Percentiles rank a stretch among this genome's conserved stretches.
Conservation (phyloP, 257 asterid genomes). For the Solanum pinnatisectum region DNA sequence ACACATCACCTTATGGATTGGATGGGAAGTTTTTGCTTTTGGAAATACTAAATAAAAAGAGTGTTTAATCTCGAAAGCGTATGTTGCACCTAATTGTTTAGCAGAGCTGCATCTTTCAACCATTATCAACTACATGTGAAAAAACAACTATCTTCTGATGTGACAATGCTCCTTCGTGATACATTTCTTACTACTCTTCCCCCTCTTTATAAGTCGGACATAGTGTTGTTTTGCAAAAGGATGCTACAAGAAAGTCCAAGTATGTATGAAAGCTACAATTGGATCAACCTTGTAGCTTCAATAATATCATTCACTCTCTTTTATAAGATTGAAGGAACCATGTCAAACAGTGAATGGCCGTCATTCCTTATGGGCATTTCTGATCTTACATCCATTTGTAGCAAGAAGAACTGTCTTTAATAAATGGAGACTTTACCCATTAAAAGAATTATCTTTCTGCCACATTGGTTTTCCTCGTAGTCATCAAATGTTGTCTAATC, state of each 20-base stretch:
- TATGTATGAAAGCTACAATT: background rate
- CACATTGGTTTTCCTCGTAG: background rate
- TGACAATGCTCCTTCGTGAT: background rate
- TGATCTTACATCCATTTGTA: background rate
- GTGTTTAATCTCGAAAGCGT: background rate
- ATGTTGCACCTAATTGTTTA: background rate
- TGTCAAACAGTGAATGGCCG: background rate
- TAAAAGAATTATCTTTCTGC: background rate
- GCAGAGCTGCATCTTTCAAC: background rate
- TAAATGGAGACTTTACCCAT: background rate
- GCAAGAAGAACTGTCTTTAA: background rate
- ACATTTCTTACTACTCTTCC: background rate
- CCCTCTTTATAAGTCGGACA: background rate
- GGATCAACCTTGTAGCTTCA: background rate
- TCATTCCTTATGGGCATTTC: background rate
- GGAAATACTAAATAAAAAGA: background rate
- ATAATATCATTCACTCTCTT: background rate
- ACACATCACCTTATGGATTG: background rate
- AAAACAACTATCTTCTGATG: background rate
- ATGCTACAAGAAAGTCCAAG: background rate
- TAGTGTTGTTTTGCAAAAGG: background rate
- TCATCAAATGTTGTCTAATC: background rate
- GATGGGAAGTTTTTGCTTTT: background rate
- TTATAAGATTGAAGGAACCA: background rate
- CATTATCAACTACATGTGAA: background rate